Percentiles rank a stretch among this genome's conserved stretches.
Evolutionary conservation across 306 rosid genomes (phyloP).

Genomic region (Malus sylvestris): DNA sequence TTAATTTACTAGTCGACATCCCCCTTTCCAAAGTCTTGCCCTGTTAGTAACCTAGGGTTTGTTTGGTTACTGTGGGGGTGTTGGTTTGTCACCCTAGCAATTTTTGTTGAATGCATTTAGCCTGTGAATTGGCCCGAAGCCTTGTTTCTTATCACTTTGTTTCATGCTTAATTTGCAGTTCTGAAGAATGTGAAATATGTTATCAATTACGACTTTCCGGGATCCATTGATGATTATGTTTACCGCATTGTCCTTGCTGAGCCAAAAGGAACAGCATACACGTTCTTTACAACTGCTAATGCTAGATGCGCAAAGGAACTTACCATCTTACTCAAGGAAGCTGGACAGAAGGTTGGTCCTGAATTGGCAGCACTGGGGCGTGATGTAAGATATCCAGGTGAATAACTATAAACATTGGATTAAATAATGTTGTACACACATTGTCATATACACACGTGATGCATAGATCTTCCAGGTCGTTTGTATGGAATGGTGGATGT

Average conservation of each 20-base stretch:
- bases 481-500: not conserved
- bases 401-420: conserved; percentile 1
- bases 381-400: conserved; percentile 95
- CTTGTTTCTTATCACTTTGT: not conserved
- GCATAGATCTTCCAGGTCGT: no score
- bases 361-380: conserved; percentile 97
- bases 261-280: conserved; percentile 94
- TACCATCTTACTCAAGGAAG: conserved; percentile 79
- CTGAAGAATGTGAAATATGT: conserved; percentile 31
- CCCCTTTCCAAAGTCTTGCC: not conserved
- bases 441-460: no score
- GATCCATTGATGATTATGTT: conserved; percentile 96
- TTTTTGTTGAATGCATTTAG: conserved; percentile 1
- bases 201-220: conserved; percentile 88
- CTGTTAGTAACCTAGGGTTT: not conserved
- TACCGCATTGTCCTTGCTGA: conserved; percentile 98
- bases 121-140: not conserved
- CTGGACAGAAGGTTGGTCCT: conserved; percentile 86
- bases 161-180: conserved; percentile 39
- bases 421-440: not conserved
- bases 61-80: conserved; percentile 12
- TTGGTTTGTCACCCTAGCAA: conserved; percentile 7
- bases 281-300: conserved; percentile 92
- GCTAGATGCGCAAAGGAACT: conserved; percentile 96
- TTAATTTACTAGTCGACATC: not conserved